phyloP scores from a whole-genome alignment of 1,284 basidiomycete genomes.

The Mixia osmundae region DNA sequence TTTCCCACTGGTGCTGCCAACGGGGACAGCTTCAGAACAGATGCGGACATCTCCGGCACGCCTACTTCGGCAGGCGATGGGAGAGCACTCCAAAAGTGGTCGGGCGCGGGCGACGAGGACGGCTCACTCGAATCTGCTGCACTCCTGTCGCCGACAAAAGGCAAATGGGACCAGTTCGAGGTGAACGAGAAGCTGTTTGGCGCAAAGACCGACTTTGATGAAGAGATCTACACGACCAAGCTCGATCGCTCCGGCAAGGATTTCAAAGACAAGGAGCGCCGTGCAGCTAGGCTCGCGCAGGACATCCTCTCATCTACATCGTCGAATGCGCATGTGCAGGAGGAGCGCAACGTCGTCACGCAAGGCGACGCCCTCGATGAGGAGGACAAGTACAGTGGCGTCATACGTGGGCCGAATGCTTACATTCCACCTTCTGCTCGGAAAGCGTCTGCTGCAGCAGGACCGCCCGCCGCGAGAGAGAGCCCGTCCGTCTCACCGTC shows the following conservation, averaged over 20 bases:
- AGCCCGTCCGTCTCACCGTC: too few species aligned
- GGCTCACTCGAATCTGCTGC: constrained; percentile 37
- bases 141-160: not conserved
- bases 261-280: constrained; percentile 66
- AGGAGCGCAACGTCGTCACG: constrained; percentile 45
- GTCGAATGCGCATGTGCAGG: constrained; percentile 64
- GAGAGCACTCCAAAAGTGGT: constrained; percentile 66
- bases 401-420: constrained; percentile 63
- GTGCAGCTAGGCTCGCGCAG: constrained; percentile 66
- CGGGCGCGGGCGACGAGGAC: constrained; percentile 30
- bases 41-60: constrained; percentile 52
- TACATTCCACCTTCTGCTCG: constrained; percentile 77
- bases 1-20: not conserved
- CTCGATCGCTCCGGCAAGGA: constrained; percentile 63
- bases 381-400: constrained; percentile 94
- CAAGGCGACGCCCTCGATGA: constrained; percentile 62
- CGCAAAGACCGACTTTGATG: constrained; percentile 72
- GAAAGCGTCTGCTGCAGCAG: constrained; percentile 21
- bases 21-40: constrained; percentile 54
- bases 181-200: constrained; percentile 85
- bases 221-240: constrained; percentile 86
- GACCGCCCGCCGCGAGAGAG: constrained; percentile 7
- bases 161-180: constrained; percentile 80
- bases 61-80: constrained; percentile 30
- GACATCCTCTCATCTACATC: constrained; percentile 51